These are phyloP conservation scores for Nelumbo lutea DNA, from an alignment of 164 flowering plant species.

Conservation along the genomic window DNA sequence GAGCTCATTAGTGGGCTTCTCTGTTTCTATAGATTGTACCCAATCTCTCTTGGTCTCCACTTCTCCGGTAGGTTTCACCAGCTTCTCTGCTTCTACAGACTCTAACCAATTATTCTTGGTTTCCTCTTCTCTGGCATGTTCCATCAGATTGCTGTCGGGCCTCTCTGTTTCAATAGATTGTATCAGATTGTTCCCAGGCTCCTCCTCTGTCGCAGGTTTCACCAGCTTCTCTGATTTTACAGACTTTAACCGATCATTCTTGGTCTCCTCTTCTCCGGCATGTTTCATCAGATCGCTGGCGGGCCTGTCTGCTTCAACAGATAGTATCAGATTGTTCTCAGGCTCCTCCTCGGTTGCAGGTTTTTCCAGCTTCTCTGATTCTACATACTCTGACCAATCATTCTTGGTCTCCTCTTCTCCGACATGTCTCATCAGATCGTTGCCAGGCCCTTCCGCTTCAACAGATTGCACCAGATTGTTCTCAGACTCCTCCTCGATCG, in stretches of 20 bases:
- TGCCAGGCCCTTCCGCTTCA: not conserved
- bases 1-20: constrained; percentile 27
- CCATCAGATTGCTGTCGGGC: not conserved
- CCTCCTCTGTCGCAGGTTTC: not conserved
- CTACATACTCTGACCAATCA: not conserved
- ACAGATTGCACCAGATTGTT: not conserved
- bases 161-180: not conserved
- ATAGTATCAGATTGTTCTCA: constrained; percentile 13
- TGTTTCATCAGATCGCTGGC: constrained; percentile 27
- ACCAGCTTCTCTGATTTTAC: not conserved
- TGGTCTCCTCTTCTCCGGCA: not conserved
- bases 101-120: not conserved
- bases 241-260: not conserved
- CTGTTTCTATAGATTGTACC: too few relatives aligned
- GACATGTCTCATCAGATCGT: not conserved
- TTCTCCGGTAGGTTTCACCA: too few relatives aligned
- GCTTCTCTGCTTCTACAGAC: too few relatives aligned
- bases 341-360: constrained; percentile 8
- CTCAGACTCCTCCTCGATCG: not conserved
- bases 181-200: not conserved
- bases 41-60: too few relatives aligned
- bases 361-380: not conserved
- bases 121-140: not conserved
- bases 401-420: not conserved
- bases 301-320: constrained; percentile 24